phyloP scores from a whole-genome alignment of 2,329 filamentous ascomycete species.

The Penicillium concentricum region DNA sequence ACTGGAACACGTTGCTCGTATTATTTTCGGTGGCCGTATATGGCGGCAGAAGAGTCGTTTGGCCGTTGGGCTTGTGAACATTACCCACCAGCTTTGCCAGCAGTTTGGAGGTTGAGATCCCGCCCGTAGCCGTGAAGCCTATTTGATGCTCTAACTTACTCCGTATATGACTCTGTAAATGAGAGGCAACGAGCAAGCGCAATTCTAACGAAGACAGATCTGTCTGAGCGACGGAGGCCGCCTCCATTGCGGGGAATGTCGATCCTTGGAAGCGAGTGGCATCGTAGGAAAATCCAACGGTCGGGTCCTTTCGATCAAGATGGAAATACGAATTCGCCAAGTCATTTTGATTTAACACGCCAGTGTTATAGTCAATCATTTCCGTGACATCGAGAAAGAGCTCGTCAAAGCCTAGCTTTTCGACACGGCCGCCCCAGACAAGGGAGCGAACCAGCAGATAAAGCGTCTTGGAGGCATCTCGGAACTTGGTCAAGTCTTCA shows the following conservation, averaged over 20 bases:
- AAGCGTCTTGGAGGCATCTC: constrained; percentile 78
- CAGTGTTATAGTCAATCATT: constrained; percentile 77
- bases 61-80: constrained; percentile 79
- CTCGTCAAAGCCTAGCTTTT: constrained; percentile 88
- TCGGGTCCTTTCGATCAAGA: constrained; percentile 70
- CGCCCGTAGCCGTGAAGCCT: constrained; percentile 84
- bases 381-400: constrained; percentile 80
- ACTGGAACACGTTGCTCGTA: constrained; percentile 58
- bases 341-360: constrained; percentile 65
- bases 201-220: constrained; percentile 44
- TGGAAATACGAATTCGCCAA: constrained; percentile 74
- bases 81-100: constrained; percentile 82
- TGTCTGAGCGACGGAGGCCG: constrained; percentile 16
- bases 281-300: constrained; percentile 77
- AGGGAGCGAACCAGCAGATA: constrained; percentile 70
- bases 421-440: constrained; percentile 75
- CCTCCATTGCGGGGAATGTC: constrained; percentile 49
- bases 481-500: constrained; percentile 81
- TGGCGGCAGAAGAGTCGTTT: constrained; percentile 77
- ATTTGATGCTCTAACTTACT: constrained; percentile 69
- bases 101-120: constrained; percentile 83
- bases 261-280: constrained; percentile 66
- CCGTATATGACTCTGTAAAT: constrained; percentile 74
- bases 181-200: constrained; percentile 73
- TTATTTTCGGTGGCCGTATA: constrained; percentile 39